Evolutionary conservation across 2,329 filamentous ascomycete genomes (phyloP).

Genomic region (Xylaria polymorpha): DNA sequence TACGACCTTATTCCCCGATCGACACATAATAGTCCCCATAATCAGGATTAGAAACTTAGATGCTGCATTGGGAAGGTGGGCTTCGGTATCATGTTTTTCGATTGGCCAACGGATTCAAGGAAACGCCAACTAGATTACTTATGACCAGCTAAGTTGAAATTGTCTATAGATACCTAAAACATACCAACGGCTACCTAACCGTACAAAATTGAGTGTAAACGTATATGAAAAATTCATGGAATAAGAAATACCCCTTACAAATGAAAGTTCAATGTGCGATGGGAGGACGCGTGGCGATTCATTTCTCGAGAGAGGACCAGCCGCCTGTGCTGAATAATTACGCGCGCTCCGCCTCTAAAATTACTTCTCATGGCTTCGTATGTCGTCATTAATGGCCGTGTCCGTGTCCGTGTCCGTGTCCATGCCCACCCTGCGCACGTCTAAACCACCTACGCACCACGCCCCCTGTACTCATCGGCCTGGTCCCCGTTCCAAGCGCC

Average conservation of each 20-base stretch:
- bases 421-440: conserved; percentile 36
- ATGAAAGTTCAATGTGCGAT: neutral
- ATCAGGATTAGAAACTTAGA: neutral
- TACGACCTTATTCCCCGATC: no score
- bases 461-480: conserved; percentile 32
- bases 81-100: neutral
- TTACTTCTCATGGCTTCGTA: neutral
- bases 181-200: neutral
- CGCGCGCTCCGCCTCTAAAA: neutral
- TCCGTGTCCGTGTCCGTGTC: conserved; percentile 35
- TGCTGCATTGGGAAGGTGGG: conserved; percentile 34
- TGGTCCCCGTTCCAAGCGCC: conserved; percentile 26
- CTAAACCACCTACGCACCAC: conserved; percentile 45
- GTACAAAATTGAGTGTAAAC: neutral
- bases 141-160: neutral
- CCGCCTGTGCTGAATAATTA: neutral
- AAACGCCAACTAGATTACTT: neutral
- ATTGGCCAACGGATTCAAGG: conserved; percentile 23
- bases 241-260: neutral
- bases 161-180: conserved; percentile 8
- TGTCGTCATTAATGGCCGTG: conserved; percentile 30
- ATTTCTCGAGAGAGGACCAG: neutral
- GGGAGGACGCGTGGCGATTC: neutral
- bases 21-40: no score
- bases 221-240: neutral